Evolutionary conservation across 495 filamentous ascomycete genomes (phyloP), one percentile per base, ranked within the genome.

Genomic region (Wilcoxina mikolae): DNA sequence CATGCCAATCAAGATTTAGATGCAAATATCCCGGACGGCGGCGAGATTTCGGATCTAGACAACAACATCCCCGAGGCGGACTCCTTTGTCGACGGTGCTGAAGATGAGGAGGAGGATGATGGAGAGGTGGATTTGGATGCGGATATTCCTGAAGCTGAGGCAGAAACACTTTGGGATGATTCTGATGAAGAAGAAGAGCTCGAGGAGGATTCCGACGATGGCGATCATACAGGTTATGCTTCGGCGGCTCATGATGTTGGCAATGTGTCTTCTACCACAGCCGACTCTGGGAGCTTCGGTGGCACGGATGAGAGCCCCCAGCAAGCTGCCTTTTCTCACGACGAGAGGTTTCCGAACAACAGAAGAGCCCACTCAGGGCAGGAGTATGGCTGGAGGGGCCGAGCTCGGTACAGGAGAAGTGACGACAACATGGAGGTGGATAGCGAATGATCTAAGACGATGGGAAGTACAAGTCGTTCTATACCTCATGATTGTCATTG

Each of bases 131-230:
- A 58, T 53, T 51, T 58, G 4, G 59, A 61, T 56, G 59, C 38
- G 10, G 56, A 56, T 23, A 33, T 58, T 15, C 56, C 56, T 20
- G 61, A 61, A 41, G 62, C 61, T 10, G 62, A 64, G 28, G 24
- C 43, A 4, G 61, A 55, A 27, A 48, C 60, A 4, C 18, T 51
- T 5, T 66, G 58, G 60, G 70, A 71, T 17, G 70, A 61, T 4
- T 68, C 67, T 0, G 69, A 71, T 7, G 49, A 70, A 3, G 71
- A 71, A 5, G 71, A 72, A 7, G 68, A 67, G 25, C 65, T 69
- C 4, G 73, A 73, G 18, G 70, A 70, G 17, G 58, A 60, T 24
- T 24, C 27, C 1, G 58, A 60, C 0, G 54, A 55, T 0, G 59
- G 56, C 1, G 56, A 59, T 0, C 52, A 54, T 18, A 44, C 33